These are phyloP conservation scores for Pseudocercospora pini-densiflorae DNA, from an alignment of 2,329 filamentous ascomycete genomes.

Conservation along the genomic window DNA sequence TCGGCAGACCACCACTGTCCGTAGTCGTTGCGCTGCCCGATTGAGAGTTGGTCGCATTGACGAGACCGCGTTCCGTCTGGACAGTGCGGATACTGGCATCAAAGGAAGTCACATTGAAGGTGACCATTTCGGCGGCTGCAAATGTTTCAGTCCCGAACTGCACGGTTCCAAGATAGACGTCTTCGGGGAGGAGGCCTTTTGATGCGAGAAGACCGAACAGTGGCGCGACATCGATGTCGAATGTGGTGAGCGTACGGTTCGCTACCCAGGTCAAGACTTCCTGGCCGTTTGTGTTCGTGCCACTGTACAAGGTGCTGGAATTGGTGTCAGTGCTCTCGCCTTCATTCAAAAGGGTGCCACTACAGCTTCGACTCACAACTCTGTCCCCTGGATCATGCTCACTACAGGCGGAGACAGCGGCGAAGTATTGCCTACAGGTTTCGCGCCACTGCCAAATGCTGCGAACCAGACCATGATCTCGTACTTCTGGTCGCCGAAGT, in stretches of 20 bases:
- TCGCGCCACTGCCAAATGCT: no score
- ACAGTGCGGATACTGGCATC: background rate
- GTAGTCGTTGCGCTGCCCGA: background rate
- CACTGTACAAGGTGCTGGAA: background rate
- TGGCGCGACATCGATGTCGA: no score
- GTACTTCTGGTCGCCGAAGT: no score
- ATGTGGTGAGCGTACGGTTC: background rate
- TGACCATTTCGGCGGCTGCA: background rate
- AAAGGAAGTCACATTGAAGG: background rate
- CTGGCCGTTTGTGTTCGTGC: background rate
- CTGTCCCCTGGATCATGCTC: no score
- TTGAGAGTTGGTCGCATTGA: background rate
- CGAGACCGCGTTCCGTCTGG: background rate
- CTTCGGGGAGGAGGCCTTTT: background rate
- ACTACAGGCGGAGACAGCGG: no score
- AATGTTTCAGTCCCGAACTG: background rate
- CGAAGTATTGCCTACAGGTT: no score
- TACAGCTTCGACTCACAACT: no score
- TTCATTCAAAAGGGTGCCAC: no score
- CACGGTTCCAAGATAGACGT: background rate
- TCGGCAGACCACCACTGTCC: background rate
- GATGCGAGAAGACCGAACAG: background rate
- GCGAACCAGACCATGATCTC: no score
- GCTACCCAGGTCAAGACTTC: background rate
- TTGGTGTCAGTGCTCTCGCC: no score